A percentile compares a stretch with the other conserved stretches of the same genome.
These are phyloP conservation scores for Hypoxylon cercidicola DNA, from an alignment of 495 filamentous ascomycete species.

Conservation along the genomic window DNA sequence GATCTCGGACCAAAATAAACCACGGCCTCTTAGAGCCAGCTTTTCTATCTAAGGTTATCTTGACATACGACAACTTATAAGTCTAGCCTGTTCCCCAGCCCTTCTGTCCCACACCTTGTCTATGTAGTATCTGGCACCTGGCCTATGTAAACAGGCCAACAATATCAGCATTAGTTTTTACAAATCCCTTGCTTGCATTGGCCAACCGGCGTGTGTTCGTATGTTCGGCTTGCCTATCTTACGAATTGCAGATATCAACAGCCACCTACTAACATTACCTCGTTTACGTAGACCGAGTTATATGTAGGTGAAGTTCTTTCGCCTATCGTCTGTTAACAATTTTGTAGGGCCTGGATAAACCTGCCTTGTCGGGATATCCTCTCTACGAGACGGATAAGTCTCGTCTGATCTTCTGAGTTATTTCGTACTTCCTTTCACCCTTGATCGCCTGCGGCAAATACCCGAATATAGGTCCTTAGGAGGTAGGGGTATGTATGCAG, in stretches of 20 bases:
- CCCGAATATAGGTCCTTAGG: background rate
- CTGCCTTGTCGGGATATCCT: slow-evolving; percentile 10
- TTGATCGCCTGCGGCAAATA: slow-evolving; percentile 9
- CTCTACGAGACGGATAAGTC: background rate
- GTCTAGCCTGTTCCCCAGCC: background rate
- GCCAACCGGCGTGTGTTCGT: too few relatives aligned
- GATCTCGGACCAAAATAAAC: slow-evolving; percentile 1
- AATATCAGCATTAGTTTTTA: too few relatives aligned
- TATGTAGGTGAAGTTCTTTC: too few relatives aligned
- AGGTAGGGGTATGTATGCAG: background rate
- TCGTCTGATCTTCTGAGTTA: background rate
- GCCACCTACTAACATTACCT: too few relatives aligned
- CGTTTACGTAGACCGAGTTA: too few relatives aligned
- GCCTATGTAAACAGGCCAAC: too few relatives aligned
- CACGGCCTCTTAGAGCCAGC: background rate
- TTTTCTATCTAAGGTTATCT: slow-evolving; percentile 30
- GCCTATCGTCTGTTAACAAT: background rate
- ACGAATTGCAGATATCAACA: too few relatives aligned
- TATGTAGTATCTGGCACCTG: too few relatives aligned
- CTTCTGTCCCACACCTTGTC: background rate
- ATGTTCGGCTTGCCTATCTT: too few relatives aligned
- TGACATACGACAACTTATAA: background rate
- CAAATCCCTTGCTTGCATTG: slow-evolving; percentile 7
- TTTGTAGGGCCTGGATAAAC: slow-evolving; percentile 2
- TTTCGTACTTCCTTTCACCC: background rate